Conservation (phyloP, 1,284 basidiomycete genomes). For the Marasmius oreades region DNA sequence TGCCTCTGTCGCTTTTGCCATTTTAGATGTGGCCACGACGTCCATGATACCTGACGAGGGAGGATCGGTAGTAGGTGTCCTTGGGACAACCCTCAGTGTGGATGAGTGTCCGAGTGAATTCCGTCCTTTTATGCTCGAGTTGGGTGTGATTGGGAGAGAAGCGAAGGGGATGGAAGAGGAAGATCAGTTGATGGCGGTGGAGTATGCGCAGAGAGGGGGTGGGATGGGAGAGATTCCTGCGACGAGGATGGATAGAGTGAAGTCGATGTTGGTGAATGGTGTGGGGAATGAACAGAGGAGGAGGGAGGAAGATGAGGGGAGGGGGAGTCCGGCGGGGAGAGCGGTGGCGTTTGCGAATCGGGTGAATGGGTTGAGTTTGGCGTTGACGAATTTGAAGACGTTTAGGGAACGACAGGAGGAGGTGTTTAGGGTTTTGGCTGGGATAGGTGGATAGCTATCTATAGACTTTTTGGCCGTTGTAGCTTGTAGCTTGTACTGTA, state of each 20-base stretch:
- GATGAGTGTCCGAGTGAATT: constrained; percentile 55
- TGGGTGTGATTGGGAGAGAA: constrained; percentile 51
- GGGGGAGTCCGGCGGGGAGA: constrained; percentile 54
- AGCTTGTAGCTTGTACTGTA: neutral
- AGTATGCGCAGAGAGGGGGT: constrained; percentile 39
- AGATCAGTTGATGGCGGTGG: constrained; percentile 54
- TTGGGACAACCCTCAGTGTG: constrained; percentile 47
- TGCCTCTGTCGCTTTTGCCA: constrained; percentile 67
- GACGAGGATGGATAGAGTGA: constrained; percentile 62
- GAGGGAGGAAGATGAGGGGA: constrained; percentile 26
- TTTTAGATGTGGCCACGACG: constrained; percentile 59
- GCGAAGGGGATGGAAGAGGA: constrained; percentile 51
- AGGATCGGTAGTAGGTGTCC: constrained; percentile 57
- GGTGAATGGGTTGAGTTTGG: constrained; percentile 67
- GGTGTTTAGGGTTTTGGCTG: constrained; percentile 66
- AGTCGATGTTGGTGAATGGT: constrained; percentile 55
- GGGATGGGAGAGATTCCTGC: constrained; percentile 30
- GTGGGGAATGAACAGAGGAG: constrained; percentile 37
- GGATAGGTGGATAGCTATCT: constrained; percentile 23
- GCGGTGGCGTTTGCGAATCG: constrained; percentile 69
- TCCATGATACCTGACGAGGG: constrained; percentile 44
- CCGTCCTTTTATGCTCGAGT: constrained; percentile 65
- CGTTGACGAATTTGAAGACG: constrained; percentile 61
- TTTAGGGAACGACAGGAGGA: constrained; percentile 70
- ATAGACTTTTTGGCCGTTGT: neutral